Percentiles rank a stretch among this genome's conserved stretches.
These are phyloP conservation scores for Penicillium janthinellum DNA, from an alignment of 2,329 filamentous ascomycete genomes.

Conservation along the genomic window DNA sequence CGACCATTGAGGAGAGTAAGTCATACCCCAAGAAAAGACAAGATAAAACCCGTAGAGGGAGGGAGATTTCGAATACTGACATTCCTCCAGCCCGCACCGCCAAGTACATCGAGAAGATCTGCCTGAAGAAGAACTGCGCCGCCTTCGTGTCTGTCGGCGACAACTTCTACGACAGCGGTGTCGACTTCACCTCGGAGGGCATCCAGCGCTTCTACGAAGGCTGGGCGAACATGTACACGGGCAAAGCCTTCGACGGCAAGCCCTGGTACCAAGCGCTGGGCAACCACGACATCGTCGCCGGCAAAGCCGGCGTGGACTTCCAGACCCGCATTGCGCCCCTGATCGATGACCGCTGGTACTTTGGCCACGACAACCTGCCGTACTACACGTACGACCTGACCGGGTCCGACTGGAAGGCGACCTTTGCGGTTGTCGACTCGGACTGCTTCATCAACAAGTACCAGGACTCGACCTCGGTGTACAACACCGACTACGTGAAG, in stretches of 20 bases:
- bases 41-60: neutral
- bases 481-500: conserved; percentile 24
- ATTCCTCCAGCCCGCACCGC: conserved; percentile 20
- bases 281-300: conserved; percentile 29
- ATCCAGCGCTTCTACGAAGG: conserved; percentile 27
- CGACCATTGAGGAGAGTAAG: conserved; percentile 25
- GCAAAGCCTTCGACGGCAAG: conserved; percentile 20
- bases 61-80: neutral
- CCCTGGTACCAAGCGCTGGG: conserved; percentile 30
- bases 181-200: conserved; percentile 28
- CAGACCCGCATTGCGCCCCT: conserved; percentile 28
- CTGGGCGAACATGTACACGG: conserved; percentile 26
- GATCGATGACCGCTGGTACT: conserved; percentile 30
- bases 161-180: conserved; percentile 31
- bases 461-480: conserved; percentile 25
- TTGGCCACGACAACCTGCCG: conserved; percentile 22
- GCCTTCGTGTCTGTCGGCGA: conserved; percentile 30
- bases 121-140: conserved; percentile 25
- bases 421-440: conserved; percentile 29
- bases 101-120: conserved; percentile 27
- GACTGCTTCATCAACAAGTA: conserved; percentile 30
- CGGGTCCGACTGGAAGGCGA: conserved; percentile 27
- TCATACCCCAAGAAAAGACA: neutral
- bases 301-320: conserved; percentile 29
- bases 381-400: conserved; percentile 27